phyloP scores from a whole-genome alignment of 371 early-diverging fungal genomes.

The Actinomucor elegans region DNA sequence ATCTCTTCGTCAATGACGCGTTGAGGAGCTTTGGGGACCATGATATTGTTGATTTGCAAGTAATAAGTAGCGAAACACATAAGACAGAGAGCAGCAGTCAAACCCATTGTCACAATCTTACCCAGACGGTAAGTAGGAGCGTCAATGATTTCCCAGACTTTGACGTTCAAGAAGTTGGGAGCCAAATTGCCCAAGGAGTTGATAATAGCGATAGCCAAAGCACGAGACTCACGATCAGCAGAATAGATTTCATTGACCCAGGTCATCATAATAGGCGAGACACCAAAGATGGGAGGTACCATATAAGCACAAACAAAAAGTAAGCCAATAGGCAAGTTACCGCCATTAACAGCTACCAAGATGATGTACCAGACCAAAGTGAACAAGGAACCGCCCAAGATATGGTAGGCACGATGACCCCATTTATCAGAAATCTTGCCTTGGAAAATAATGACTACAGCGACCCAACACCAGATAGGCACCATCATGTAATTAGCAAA shows the following conservation, averaged over 20 bases:
- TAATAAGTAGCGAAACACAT: conserved; percentile 18
- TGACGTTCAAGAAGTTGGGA: conserved; percentile 40
- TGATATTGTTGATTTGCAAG: conserved; percentile 24
- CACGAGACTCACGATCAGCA: conserved; percentile 30
- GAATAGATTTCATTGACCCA: conserved; percentile 44
- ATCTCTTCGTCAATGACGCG: conserved; percentile 31
- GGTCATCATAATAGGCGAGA: conserved; percentile 40
- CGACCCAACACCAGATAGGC: conserved; percentile 45
- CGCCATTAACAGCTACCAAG: conserved; percentile 53
- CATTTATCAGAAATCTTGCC: conserved; percentile 39
- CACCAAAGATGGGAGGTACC: conserved; percentile 34
- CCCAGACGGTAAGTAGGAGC: conserved; percentile 33
- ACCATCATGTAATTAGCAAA: conserved; percentile 49
- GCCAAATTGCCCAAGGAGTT: conserved; percentile 40
- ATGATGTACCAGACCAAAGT: conserved; percentile 51
- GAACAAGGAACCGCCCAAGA: conserved; percentile 35
- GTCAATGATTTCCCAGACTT: conserved; percentile 28
- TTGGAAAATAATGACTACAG: conserved; percentile 39
- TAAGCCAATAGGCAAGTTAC: conserved; percentile 27
- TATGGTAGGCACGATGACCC: conserved; percentile 39
- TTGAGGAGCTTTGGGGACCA: conserved; percentile 34
- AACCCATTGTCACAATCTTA: conserved; percentile 37
- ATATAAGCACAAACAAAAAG: conserved; percentile 37
- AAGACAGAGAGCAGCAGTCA: conserved; percentile 31
- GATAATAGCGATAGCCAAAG: conserved; percentile 39